Base-by-base conservation (phyloP, 2,329 filamentous ascomycete species). In the Diaporthe eres region DNA sequence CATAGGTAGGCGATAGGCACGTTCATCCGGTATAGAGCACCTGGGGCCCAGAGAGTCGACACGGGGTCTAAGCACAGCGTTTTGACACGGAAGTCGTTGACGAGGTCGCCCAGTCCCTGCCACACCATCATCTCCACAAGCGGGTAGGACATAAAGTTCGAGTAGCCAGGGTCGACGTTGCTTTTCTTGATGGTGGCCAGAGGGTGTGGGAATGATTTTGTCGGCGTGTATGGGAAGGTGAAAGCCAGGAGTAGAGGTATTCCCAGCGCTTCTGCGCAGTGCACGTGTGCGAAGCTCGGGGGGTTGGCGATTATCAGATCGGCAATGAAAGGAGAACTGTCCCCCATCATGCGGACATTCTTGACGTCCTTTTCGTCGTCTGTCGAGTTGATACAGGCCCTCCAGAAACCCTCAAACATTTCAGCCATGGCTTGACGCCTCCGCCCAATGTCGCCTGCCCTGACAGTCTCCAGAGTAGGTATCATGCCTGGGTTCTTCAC, bases 231-330 rank as follows among this genome's bases (percentile, higher is more conserved):
- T 0, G 94, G 94, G 75, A 96, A 93, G 76, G 95, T 98, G 82
- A 98, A 98, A 93, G 98, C 97, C 77, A 98, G 86, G 81, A 96
- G 94, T 3, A 96, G 83, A 0, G 94, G 94, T 28, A 96, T 91
- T 0, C 94, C 94, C 34, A 97, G 83, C 37, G 93, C 91, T 83
- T 97, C 94, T 0, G 94, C 94, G 77, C 94, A 95, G 83, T 95
- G 94, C 1, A 95, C 87, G 80, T 95, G 94, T 0, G 93, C 93
- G 82, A 96, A 95, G 77, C 90, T 93, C 0, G 94, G 94, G 0
- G 94, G 94, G 78, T 97, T 97, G 0, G 94, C 94, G 76, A 97
- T 96, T 79, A 97, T 96, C n/a, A 91, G 93, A 81, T 97, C 92
- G 0, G 92, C 92, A 22, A 94, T 86, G 79, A 94, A 94, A 0